These are phyloP conservation scores for Adiantum capillusveneris DNA, from an alignment of 75 land plant species.

Conservation along the genomic window DNA sequence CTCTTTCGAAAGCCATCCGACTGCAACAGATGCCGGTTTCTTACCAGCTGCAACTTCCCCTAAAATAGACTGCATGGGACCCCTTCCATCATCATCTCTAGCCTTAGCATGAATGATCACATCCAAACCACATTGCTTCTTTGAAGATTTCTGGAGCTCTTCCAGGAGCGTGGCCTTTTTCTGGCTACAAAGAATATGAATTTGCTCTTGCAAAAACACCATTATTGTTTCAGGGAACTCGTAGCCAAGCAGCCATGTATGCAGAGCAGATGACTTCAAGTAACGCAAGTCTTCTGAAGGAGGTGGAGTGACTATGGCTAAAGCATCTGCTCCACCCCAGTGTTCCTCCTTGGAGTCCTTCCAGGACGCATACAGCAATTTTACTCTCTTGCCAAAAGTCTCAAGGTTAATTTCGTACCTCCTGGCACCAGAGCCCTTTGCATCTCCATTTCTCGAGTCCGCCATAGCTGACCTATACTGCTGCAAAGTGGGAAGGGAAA, in stretches of 20 bases:
- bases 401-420: constrained; percentile 59
- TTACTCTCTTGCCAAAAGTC: constrained; percentile 50
- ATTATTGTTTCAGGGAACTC: constrained; percentile 96
- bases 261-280: constrained; percentile 84
- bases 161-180: constrained; percentile 81
- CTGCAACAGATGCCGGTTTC: constrained; percentile 23
- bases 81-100: constrained; percentile 59
- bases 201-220: constrained; percentile 67
- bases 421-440: constrained; percentile 22
- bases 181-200: constrained; percentile 79
- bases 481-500: too few species aligned
- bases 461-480: constrained; percentile 52
- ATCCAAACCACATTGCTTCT: constrained; percentile 54
- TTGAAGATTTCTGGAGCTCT: constrained; percentile 56
- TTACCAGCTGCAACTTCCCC: constrained; percentile 25
- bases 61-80: constrained; percentile 53
- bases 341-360: constrained; percentile 43
- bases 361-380: constrained; percentile 62
- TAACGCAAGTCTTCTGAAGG: constrained; percentile 81
- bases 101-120: constrained; percentile 78
- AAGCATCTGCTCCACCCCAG: constrained; percentile 63
- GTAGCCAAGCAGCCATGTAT: constrained; percentile 91
- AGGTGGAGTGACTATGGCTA: constrained; percentile 75
- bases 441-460: constrained; percentile 43
- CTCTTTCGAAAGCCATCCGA: constrained; percentile 65